Evolutionary conservation across 2,329 filamentous ascomycete genomes (phyloP), one percentile per base, ranked within the genome.

Genomic region (Nannizzia gypsea): DNA sequence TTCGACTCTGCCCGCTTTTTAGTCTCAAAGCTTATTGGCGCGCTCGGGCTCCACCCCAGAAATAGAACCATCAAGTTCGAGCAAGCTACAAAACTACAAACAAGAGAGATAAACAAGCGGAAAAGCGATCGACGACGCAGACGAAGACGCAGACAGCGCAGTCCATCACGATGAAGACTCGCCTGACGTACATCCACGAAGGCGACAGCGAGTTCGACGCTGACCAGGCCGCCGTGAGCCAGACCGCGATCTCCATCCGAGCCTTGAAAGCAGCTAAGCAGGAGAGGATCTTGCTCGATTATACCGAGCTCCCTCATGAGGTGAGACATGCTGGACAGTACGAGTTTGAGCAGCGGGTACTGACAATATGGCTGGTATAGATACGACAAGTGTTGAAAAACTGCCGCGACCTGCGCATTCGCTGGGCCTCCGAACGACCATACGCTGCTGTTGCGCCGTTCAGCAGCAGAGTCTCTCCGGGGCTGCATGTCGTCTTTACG

Each of bases 401-500:
- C 66, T 83, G 82, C 64, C 82, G 86, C 66, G 85, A 90, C 71
- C 75, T 96, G 46, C 87, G 92, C 71, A 76, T 96, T 61, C 83
- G 87, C 70, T 96, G 90, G 89, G 80, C 82, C n/a, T 82, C 84
- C 13, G 75, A 83, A 1, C 67, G 69, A 5, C 67, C 78, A 1
- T 86, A 85, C 69, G 75, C 81, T 42, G 76, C 81, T 1, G 76
- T 86, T 50, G 79, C 85, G 42, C 91, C 91, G 1, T 86, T 93
- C 67, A 77, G 82, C 48, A 90, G 90, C 57, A 82, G 88, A 61
- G 73, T 90, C 13, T 84, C 89, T 1, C 85, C 91, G 0, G 92
- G 92, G 2, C 76, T 97, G 22, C 90, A 96, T 76, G 77, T 90
- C 26, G 88, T 88, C 67, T 90, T 86, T 69, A 88, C 86, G 0